These are phyloP conservation scores for Cytospora mali DNA, from an alignment of 2,329 filamentous ascomycete genomes.

Conservation along the genomic window DNA sequence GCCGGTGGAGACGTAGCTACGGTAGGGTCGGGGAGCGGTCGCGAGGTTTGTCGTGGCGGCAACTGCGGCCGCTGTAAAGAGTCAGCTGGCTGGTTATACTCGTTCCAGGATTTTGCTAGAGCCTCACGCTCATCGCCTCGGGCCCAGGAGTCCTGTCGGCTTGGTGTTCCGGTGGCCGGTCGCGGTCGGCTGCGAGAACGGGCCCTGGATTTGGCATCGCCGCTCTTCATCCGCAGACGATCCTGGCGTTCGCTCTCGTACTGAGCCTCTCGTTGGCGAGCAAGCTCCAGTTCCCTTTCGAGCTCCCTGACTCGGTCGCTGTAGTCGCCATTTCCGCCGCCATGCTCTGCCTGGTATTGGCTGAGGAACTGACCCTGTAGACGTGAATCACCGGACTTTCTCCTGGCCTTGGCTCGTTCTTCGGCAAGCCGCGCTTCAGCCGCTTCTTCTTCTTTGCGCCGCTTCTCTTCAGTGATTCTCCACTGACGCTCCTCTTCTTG, in stretches of 20 bases:
- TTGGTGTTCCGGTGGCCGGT: conserved; percentile 39
- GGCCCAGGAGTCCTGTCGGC: conserved; percentile 66
- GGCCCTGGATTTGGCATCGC: conserved; percentile 39
- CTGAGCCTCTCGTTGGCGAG: conserved; percentile 65
- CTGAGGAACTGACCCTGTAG: conserved; percentile 83
- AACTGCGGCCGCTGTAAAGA: conserved; percentile 32
- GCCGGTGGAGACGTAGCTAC: conserved; percentile 31
- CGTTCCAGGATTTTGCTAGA: conserved; percentile 56
- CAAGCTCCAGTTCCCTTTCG: conserved; percentile 69
- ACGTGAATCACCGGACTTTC: conserved; percentile 61
- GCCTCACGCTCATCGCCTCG: conserved; percentile 58
- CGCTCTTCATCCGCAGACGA: conserved; percentile 43
- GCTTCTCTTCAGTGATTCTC: conserved; percentile 70
- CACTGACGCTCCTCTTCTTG: conserved; percentile 76
- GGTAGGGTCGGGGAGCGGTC: conserved; percentile 47
- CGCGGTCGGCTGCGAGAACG: conserved; percentile 47
- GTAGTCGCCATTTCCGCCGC: conserved; percentile 52
- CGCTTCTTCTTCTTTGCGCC: conserved; percentile 71
- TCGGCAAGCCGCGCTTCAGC: conserved; percentile 68
- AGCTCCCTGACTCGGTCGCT: conserved; percentile 75
- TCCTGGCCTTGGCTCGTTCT: conserved; percentile 64
- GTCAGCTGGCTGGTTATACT: conserved; percentile 42
- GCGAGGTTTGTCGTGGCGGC: conserved; percentile 36
- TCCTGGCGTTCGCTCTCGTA: conserved; percentile 60
- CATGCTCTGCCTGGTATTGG: conserved; percentile 78